Base-by-base conservation (phyloP, 345 rosid species). In the Populus simonii region DNA sequence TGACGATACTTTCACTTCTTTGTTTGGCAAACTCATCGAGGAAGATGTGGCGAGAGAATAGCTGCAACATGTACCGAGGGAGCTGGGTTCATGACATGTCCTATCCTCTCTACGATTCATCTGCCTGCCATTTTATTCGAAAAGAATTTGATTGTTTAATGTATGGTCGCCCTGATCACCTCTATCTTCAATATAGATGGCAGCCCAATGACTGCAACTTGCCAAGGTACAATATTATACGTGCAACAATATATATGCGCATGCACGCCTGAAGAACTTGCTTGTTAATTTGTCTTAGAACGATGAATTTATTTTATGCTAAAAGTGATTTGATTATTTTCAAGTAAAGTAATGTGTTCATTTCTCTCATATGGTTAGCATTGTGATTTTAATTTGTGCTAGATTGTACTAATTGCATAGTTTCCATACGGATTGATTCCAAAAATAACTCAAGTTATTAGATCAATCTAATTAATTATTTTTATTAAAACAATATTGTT, bases 121-220 rank as follows among this genome's bases (percentile, higher is more conserved):
- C 94, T 0, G 65, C 81, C 13, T 95, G 99, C 71, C 96, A 92
- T 2, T 87, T 83, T 81, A 86, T 95, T 75, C 92, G 93, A 72
- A 91, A 90, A 81, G 95, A 95, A 75, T 95, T 87, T 70, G 88
- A 95, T 72, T 95, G 99, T 85, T 78, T 84, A 65, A 89, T 92
- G 76, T 95, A 86, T 31, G 97, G 97, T 49, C 97, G 99, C 41
- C 90, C 92, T 5, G 98, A 93, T 79, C 87, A 65, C n/a, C 78
- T 72, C 70, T 95, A 93, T 72, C 95, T 92, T 59, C 83, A 79
- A 16, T 92, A 87, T 66, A 81, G 99, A 77, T 95, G 99, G 98
- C 92, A 90, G 80, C 99, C 99, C 25, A 29, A 25, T 8, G 68
- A 72, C 80, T 93, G 98, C 47, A 81, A 85, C 81, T 81, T 90